Percentiles rank a stretch among this genome's conserved stretches.
phyloP scores from a whole-genome alignment of 306 rosid species.

The Acmispon strigosus region DNA sequence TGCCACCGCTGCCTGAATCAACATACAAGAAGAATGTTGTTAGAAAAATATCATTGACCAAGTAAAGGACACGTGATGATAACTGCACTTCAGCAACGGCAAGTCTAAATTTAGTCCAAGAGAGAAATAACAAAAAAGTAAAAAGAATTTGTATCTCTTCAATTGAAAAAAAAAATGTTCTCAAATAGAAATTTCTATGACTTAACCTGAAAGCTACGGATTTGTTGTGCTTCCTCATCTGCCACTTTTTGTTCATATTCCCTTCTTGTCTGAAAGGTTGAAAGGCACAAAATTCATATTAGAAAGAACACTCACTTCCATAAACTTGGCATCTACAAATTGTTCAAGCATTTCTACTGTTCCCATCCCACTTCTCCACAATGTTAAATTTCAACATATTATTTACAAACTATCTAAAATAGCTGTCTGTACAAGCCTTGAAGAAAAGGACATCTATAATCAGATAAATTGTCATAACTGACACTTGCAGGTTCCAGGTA shows the following conservation, averaged over 20 bases:
- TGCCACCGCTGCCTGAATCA: constrained; percentile 70
- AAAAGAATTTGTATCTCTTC: background rate
- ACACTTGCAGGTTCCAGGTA: background rate
- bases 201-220: constrained; percentile 71
- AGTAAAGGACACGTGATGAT: background rate
- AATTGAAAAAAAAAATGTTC: background rate
- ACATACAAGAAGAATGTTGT: constrained; percentile 20
- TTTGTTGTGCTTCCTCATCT: constrained; percentile 64
- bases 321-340: constrained; percentile 1
- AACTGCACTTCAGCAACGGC: background rate
- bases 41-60: constrained; percentile 5
- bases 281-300: background rate
- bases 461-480: background rate
- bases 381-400: background rate
- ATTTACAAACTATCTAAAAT: constrained; percentile 3
- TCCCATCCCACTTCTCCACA: background rate
- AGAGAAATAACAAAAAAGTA: background rate
- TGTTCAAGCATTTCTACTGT: background rate
- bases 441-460: background rate
- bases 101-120: background rate
- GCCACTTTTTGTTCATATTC: constrained; percentile 75
- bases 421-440: background rate
- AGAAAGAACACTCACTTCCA: constrained; percentile 4
- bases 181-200: background rate
- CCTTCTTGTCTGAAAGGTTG: constrained; percentile 53